These are phyloP conservation scores for Lachnum nothofagi DNA, from an alignment of 2,329 filamentous ascomycete genomes.

Conservation along the genomic window DNA sequence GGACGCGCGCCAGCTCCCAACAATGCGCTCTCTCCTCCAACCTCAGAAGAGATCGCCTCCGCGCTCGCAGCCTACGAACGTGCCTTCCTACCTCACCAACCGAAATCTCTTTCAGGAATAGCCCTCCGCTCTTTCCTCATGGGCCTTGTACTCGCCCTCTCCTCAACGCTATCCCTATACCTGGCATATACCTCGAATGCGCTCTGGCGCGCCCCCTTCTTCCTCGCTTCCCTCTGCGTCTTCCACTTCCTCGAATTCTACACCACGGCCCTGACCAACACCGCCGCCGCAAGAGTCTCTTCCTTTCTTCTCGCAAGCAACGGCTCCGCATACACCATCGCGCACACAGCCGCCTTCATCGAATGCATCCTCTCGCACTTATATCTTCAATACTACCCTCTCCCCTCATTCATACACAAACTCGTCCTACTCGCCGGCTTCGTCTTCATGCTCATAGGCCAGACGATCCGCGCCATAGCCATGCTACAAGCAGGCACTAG, in stretches of 20 bases:
- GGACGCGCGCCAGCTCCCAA: not conserved
- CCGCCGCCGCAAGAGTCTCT: constrained; percentile 61
- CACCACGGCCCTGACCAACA: constrained; percentile 81
- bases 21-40: not conserved
- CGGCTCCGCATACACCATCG: constrained; percentile 76
- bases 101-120: constrained; percentile 35
- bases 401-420: constrained; percentile 29
- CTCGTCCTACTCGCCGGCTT: constrained; percentile 53
- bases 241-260: constrained; percentile 98
- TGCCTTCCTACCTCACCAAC: constrained; percentile 26
- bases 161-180: constrained; percentile 22
- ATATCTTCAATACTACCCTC: constrained; percentile 43
- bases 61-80: constrained; percentile 26
- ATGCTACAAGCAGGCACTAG: constrained; percentile 86
- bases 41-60: constrained; percentile 17
- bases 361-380: constrained; percentile 64
- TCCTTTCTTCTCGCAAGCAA: constrained; percentile 84
- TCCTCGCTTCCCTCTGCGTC: constrained; percentile 61
- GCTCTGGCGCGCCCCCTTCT: constrained; percentile 61
- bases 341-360: constrained; percentile 67
- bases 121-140: constrained; percentile 34
- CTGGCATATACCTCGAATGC: constrained; percentile 15
- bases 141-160: constrained; percentile 24
- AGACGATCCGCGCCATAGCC: constrained; percentile 69
- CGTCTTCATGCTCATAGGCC: constrained; percentile 61